These are phyloP conservation scores for Flaveria brownii DNA, from an alignment of 129 eudicot genomes.

Conservation along the genomic window DNA sequence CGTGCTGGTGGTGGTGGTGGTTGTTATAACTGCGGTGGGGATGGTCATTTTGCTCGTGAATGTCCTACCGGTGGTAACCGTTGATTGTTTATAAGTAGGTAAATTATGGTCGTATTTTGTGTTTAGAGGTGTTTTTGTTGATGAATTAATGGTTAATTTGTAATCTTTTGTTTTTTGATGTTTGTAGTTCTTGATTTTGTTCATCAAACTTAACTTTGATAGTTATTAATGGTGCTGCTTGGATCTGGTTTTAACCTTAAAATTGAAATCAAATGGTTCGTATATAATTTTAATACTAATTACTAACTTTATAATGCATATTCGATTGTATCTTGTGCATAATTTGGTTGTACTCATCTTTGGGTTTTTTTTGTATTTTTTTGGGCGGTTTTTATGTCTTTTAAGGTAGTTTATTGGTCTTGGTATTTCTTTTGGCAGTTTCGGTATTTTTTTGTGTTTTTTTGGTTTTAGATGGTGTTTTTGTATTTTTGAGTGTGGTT, in stretches of 20 bases:
- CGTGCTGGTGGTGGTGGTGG: conserved; percentile 61
- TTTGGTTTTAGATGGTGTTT: no score
- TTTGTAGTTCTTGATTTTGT: background rate
- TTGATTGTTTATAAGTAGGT: conserved; percentile 4
- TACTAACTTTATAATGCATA: no score
- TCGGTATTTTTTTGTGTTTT: no score
- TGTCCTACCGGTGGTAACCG: conserved; percentile 56
- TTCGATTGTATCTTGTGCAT: no score
- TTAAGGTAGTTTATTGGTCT: no score
- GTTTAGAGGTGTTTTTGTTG: background rate
- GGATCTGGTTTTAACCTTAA: background rate
- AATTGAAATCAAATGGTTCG: background rate
- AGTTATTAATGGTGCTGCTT: background rate
- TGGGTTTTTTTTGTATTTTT: no score
- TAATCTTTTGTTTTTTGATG: conserved; percentile 3
- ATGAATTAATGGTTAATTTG: conserved; percentile 30
- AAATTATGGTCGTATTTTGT: no score
- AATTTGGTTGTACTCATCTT: no score
- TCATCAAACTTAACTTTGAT: background rate
- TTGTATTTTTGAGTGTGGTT: no score
- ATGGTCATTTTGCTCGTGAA: conserved; percentile 67
- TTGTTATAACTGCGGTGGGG: conserved; percentile 67
- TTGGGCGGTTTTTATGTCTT: no score
- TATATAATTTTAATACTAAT: no score
- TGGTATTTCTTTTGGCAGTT: no score